phyloP scores from a whole-genome alignment of 129 eudicot species.

The Rutidosis leptorrhynchoides region DNA sequence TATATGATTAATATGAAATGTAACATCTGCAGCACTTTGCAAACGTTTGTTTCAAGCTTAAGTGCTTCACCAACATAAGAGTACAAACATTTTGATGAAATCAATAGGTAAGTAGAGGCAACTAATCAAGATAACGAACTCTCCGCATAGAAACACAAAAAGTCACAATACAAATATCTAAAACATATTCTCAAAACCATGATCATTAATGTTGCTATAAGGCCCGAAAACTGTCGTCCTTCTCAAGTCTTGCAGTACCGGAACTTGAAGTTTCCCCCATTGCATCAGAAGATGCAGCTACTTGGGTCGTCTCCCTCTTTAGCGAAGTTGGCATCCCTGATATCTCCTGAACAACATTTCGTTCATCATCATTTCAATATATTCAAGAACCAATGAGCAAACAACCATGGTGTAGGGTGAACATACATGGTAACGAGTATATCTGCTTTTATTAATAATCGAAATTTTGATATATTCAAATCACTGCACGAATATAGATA shows the following conservation, averaged over 20 bases:
- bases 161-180: neutral
- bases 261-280: conserved; percentile 92
- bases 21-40: too few species aligned
- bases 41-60: too few species aligned
- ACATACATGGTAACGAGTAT: neutral
- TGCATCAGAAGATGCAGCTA: conserved; percentile 58
- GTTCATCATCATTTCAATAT: neutral
- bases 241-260: conserved; percentile 72
- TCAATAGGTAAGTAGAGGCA: neutral
- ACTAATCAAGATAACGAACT: neutral
- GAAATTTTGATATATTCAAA: neutral
- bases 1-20: too few species aligned
- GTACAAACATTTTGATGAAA: neutral
- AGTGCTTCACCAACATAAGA: too few species aligned
- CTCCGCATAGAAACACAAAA: neutral
- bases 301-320: conserved; percentile 62
- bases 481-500: neutral
- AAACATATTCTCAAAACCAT: neutral
- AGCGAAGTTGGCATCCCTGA: conserved; percentile 81
- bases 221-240: conserved; percentile 73
- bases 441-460: neutral
- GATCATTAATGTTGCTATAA: conserved; percentile 22
- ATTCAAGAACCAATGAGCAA: conserved; percentile 6
- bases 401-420: neutral
- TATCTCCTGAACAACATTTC: conserved; percentile 56